Percentiles rank a stretch among this genome's conserved stretches.
phyloP scores from a whole-genome alignment of 2,329 filamentous ascomycete genomes.

The Podosphaera leucotricha region DNA sequence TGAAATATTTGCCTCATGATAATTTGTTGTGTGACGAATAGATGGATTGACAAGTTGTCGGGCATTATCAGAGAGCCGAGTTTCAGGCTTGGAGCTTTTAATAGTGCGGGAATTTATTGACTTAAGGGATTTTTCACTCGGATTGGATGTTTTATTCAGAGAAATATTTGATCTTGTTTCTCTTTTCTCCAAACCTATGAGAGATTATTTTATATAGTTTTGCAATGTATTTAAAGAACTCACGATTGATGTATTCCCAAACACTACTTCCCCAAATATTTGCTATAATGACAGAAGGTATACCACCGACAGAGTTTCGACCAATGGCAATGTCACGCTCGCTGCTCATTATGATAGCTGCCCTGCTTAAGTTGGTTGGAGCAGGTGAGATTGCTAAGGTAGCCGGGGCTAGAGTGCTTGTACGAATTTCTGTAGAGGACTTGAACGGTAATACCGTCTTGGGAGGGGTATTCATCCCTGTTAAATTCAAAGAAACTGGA shows the following conservation, averaged over 20 bases:
- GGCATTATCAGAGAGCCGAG: constrained; percentile 4
- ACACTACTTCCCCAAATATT: constrained; percentile 85
- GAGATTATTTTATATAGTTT: background rate
- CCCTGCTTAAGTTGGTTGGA: constrained; percentile 65
- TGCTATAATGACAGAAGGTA: constrained; percentile 70
- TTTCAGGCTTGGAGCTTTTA: constrained; percentile 13
- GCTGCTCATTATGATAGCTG: constrained; percentile 57
- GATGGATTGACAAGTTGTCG: constrained; percentile 8
- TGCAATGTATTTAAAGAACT: background rate
- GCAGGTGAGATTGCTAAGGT: constrained; percentile 68
- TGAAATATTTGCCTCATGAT: constrained; percentile 17
- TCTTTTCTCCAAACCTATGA: constrained; percentile 24
- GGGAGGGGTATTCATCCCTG: constrained; percentile 10
- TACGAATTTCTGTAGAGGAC: constrained; percentile 21
- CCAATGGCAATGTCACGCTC: constrained; percentile 46
- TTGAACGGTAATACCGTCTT: constrained; percentile 17
- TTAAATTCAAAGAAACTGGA: constrained; percentile 25
- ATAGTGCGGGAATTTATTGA: constrained; percentile 10
- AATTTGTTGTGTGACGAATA: constrained; percentile 12
- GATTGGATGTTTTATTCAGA: constrained; percentile 6
- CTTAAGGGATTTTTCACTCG: constrained; percentile 9
- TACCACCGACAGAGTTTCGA: constrained; percentile 37
- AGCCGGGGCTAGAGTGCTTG: constrained; percentile 50
- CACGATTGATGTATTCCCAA: constrained; percentile 45
- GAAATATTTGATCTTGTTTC: constrained; percentile 18